Conservation (phyloP, 495 filamentous ascomycete species). For the Xylaria acuta region DNA sequence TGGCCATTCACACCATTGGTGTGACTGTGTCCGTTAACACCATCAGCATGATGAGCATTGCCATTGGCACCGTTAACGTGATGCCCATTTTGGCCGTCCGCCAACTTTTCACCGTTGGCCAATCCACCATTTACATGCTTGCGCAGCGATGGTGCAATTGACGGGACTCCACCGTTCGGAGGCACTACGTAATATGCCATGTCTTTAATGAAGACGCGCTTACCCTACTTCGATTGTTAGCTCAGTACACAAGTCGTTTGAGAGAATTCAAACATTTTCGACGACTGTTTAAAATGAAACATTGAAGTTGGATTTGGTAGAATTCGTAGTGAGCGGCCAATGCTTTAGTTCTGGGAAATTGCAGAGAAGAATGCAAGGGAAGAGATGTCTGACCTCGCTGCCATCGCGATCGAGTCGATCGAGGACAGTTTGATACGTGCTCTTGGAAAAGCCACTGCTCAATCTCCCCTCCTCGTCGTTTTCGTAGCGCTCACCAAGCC, state of each 20-base stretch:
- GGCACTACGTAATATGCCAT: constrained; percentile 89
- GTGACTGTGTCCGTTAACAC: constrained; percentile 19
- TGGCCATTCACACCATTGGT: constrained; percentile 25
- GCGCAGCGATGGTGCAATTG: constrained; percentile 76
- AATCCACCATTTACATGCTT: constrained; percentile 57
- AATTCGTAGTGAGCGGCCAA: neutral
- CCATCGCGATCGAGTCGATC: constrained; percentile 70
- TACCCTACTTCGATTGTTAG: constrained; percentile 60
- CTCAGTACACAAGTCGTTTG: neutral
- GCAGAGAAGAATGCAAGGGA: neutral
- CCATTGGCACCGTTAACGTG: neutral
- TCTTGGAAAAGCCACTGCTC: constrained; percentile 75
- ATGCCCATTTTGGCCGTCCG: constrained; percentile 13
- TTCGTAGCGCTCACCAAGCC: constrained; percentile 76
- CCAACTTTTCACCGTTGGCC: constrained; percentile 33
- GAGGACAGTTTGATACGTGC: constrained; percentile 78
- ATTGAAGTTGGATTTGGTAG: neutral
- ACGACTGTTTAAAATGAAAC: neutral
- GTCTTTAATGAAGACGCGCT: constrained; percentile 97
- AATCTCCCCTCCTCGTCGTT: constrained; percentile 71
- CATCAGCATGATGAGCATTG: neutral
- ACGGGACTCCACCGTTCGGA: constrained; percentile 67
- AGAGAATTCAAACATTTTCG: neutral
- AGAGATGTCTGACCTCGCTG: constrained; percentile 54
- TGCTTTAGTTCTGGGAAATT: neutral